Conservation (phyloP, 1,284 basidiomycete genomes). For the Melanopsichium pennsylvanicum region DNA sequence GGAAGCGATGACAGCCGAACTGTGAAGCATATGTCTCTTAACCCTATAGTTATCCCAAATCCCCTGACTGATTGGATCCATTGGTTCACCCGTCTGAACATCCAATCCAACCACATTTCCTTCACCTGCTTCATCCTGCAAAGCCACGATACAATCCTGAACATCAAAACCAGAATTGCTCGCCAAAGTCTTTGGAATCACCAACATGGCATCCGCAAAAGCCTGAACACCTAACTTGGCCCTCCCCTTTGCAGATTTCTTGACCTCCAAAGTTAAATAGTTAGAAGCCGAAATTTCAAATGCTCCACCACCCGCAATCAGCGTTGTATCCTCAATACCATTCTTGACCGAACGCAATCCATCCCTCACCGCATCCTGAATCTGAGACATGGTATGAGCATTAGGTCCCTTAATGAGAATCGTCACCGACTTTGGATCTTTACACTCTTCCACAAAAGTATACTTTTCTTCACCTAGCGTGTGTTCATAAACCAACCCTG, state of each 20-base stretch:
- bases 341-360: conserved; percentile 97
- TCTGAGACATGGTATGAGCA: conserved; percentile 92
- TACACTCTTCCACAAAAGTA: conserved; percentile 97
- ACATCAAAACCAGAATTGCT: conserved; percentile 97
- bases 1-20: conserved; percentile 93
- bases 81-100: conserved; percentile 90
- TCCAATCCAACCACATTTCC: conserved; percentile 81
- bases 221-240: conserved; percentile 97
- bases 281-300: conserved; percentile 94
- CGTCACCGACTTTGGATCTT: conserved; percentile 94
- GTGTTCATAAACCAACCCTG: conserved; percentile 98
- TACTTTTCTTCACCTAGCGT: conserved; percentile 99
- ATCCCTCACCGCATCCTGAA: conserved; percentile 95
- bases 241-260: conserved; percentile 90
- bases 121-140: conserved; percentile 93
- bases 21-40: conserved; percentile 97
- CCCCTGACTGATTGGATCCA: conserved; percentile 92
- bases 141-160: conserved; percentile 87
- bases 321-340: conserved; percentile 85
- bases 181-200: conserved; percentile 90
- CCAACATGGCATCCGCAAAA: conserved; percentile 90
- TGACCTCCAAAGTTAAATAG: conserved; percentile 77
- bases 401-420: conserved; percentile 89
- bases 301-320: conserved; percentile 94
- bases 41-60: conserved; percentile 99